Base-by-base conservation (phyloP, 2,329 filamentous ascomycete genomes). In the Exserohilum turcica region DNA sequence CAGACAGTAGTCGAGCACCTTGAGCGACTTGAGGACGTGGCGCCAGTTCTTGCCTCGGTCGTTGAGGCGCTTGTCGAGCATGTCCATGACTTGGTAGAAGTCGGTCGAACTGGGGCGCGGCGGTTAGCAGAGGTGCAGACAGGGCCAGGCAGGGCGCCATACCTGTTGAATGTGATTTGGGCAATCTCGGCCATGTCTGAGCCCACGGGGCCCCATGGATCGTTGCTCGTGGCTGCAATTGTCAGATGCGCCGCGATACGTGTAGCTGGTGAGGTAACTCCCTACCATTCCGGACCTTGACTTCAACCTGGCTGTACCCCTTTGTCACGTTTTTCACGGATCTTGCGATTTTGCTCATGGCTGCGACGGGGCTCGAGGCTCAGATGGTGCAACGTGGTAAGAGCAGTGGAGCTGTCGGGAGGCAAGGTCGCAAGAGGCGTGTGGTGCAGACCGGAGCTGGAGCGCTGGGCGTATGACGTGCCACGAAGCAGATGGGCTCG, bases 41-140 rank as follows among this genome's bases (percentile, higher is more conserved):
- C 94, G 88, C 94, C 94, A 99, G 75, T 99, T 99, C 83, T 97
- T 99, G 72, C 94, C 94, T 78, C 99, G 97, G 77, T 99, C 94
- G 70, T 99, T 99, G 70, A 99, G 80, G 64, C 94, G 89, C 81
- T 97, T 97, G 78, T 99, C 94, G 64, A 99, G 82, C 91, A 99
- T 99, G 76, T 99, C 94, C 88, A 99, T 96, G 69, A 99, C 97
- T 75, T 99, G 93, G 80, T 96, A 96, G 79, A 99, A 99, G 75
- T 97, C 94, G 77, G 89, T 93, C 31, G 92, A 92, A 72, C 93
- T 96, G 66, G 35, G 40, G 33, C n/a, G n/a, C n/a, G 52, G 18
- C 37, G 37, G 60, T 74, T 61, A 74, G 70, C 63, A 62, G 56
- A 52, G 52, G 57, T 40, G 21, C 21, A 42, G 43, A 15, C 38